phyloP scores from a whole-genome alignment of 2,329 filamentous ascomycete genomes.

The Fusarium sp. region DNA sequence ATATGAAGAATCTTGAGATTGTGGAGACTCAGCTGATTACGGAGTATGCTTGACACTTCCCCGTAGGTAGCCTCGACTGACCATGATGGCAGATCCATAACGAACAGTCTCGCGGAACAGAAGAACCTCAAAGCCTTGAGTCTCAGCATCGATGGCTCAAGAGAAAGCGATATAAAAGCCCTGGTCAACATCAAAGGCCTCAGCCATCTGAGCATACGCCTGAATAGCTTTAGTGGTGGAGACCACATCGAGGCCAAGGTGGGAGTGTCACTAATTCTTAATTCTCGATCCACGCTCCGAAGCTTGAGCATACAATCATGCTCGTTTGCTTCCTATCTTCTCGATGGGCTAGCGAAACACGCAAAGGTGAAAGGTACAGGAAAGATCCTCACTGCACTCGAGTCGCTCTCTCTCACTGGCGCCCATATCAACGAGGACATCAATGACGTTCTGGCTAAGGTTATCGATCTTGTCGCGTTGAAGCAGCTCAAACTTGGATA shows the following conservation, averaged over 20 bases:
- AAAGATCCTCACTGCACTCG: background rate
- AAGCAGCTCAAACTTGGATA: conserved; percentile 4
- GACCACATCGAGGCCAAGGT: too few species aligned
- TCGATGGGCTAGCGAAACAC: conserved; percentile 3
- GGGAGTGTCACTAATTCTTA: conserved; percentile 9
- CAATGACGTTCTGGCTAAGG: background rate
- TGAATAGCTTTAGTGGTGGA: too few species aligned
- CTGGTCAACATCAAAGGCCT: conserved; percentile 29
- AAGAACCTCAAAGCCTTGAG: conserved; percentile 29
- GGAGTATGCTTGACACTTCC: conserved; percentile 3
- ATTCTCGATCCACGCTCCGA: conserved; percentile 21
- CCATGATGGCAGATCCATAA: conserved; percentile 13
- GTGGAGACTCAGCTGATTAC: conserved; percentile 22
- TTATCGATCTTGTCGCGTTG: conserved; percentile 29
- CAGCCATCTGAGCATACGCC: conserved; percentile 19
- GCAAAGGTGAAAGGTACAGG: accelerated
- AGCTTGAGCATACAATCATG: background rate
- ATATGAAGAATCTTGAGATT: conserved; percentile 31
- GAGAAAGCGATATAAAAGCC: background rate
- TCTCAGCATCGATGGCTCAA: background rate
- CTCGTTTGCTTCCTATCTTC: background rate
- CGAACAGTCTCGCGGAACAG: conserved; percentile 17
- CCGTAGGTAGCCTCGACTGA: background rate
- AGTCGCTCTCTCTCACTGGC: conserved; percentile 19
- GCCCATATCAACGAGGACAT: background rate